These are phyloP conservation scores for Ophiobolus disseminans DNA, from an alignment of 2,329 filamentous ascomycete species.

Conservation along the genomic window DNA sequence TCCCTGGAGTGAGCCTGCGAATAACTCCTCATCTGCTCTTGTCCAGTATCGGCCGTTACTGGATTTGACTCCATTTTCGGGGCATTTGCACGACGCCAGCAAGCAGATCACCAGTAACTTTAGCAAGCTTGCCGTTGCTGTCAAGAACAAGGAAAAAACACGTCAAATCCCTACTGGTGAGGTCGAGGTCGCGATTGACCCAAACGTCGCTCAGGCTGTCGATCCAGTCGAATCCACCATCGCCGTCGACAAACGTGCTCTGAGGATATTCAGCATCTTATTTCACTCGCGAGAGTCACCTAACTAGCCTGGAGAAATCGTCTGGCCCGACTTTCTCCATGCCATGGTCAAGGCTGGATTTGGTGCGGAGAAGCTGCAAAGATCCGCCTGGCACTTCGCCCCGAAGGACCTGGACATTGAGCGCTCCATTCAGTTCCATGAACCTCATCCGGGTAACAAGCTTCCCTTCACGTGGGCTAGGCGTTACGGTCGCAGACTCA, in stretches of 20 bases:
- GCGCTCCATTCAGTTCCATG: constrained; percentile 65
- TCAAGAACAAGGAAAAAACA: constrained; percentile 14
- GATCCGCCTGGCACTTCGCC: constrained; percentile 64
- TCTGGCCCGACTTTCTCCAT: constrained; percentile 62
- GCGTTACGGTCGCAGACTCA: constrained; percentile 58
- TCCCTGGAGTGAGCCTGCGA: constrained; percentile 53
- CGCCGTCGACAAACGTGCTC: constrained; percentile 45
- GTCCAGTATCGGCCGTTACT: background rate
- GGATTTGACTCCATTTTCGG: constrained; percentile 3
- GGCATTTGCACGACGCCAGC: constrained; percentile 6
- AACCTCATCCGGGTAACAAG: constrained; percentile 64
- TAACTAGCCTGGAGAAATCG: constrained; percentile 56
- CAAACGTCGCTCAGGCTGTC: background rate
- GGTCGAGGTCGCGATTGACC: background rate
- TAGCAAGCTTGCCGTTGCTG: constrained; percentile 2
- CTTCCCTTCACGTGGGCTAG: constrained; percentile 58
- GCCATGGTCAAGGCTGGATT: constrained; percentile 62
- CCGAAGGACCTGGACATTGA: constrained; percentile 52
- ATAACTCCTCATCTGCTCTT: background rate
- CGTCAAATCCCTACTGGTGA: constrained; percentile 1
- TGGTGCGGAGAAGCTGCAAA: constrained; percentile 63
- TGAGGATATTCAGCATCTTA: constrained; percentile 54
- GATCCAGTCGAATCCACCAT: constrained; percentile 31
- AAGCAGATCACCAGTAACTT: constrained; percentile 21
- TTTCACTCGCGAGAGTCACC: constrained; percentile 45